Evolutionary conservation across 257 asterid species (phyloP).

Genomic region (Nicotiana benthamiana): DNA sequence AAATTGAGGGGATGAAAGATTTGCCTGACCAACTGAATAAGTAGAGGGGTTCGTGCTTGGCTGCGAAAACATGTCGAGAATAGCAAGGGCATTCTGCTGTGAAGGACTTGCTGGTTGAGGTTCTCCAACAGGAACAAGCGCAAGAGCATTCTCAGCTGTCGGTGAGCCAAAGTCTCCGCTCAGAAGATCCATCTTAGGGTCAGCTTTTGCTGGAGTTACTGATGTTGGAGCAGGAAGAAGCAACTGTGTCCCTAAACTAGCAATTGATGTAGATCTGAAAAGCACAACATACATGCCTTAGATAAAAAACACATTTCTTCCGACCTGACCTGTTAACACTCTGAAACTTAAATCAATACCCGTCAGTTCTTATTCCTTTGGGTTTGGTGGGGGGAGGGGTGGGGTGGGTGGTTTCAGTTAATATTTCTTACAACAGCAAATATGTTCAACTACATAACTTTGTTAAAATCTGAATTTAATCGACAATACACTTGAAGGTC

Average conservation of each 20-base stretch:
- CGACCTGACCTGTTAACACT: background rate
- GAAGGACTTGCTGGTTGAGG: conserved; percentile 70
- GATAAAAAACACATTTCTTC: background rate
- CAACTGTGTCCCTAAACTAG: conserved; percentile 49
- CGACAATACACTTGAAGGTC: background rate
- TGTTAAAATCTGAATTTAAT: background rate
- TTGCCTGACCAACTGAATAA: conserved; percentile 46
- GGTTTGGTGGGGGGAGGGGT: too few species aligned
- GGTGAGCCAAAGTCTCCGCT: conserved; percentile 84
- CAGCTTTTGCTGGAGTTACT: conserved; percentile 40
- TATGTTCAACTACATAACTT: too few species aligned
- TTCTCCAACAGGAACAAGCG: conserved; percentile 79
- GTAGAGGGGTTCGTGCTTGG: conserved; percentile 30
- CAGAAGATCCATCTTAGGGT: conserved; percentile 75
- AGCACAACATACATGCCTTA: background rate
- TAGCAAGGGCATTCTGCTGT: conserved; percentile 82
- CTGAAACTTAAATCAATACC: background rate
- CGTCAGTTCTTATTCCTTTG: too few species aligned
- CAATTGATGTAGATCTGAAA: conserved; percentile 57
- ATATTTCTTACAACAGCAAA: too few species aligned
- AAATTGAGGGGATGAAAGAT: conserved; percentile 53
- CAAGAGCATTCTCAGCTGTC: conserved; percentile 41
- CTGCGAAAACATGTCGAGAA: conserved; percentile 72
- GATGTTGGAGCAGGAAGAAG: conserved; percentile 59
- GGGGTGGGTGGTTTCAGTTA: too few species aligned